Percentiles rank a stretch among this genome's conserved stretches.
Evolutionary conservation across 345 rosid species (phyloP).

Genomic region (Camelina neglecta): DNA sequence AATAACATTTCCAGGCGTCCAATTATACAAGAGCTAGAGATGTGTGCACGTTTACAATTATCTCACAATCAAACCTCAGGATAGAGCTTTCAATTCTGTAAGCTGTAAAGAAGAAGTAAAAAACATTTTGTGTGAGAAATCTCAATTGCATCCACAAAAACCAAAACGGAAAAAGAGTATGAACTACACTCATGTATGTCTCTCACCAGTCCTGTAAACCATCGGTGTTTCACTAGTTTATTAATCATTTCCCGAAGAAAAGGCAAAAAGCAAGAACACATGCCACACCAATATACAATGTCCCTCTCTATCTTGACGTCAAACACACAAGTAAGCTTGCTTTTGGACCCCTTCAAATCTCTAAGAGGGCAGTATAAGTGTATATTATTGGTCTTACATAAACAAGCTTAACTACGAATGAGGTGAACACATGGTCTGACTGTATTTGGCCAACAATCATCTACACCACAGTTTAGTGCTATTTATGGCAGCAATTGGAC

Average conservation of each 20-base stretch:
- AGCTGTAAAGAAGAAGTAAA: slow-evolving; percentile 50
- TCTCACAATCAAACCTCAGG: slow-evolving; percentile 69
- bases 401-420: no score
- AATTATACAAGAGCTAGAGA: slow-evolving; percentile 7
- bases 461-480: slow-evolving; percentile 51
- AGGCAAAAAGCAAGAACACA: no score
- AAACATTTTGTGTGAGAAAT: not conserved
- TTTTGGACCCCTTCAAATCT: no score
- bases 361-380: no score
- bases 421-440: no score
- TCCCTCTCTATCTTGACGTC: slow-evolving; percentile 90
- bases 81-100: slow-evolving; percentile 84
- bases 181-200: slow-evolving; percentile 15
- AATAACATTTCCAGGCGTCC: not conserved
- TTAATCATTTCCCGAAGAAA: no score
- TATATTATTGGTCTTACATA: no score
- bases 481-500: not conserved
- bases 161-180: not conserved
- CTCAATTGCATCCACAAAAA: not conserved
- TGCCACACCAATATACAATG: slow-evolving; percentile 31
- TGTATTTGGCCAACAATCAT: no score
- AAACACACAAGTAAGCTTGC: slow-evolving; percentile 50
- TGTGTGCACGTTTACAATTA: slow-evolving; percentile 56
- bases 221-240: no score
- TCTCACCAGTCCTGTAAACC: slow-evolving; percentile 55